These are phyloP conservation scores for Endoconidiophora laricicola DNA, from an alignment of 2,329 filamentous ascomycete species.

Conservation along the genomic window DNA sequence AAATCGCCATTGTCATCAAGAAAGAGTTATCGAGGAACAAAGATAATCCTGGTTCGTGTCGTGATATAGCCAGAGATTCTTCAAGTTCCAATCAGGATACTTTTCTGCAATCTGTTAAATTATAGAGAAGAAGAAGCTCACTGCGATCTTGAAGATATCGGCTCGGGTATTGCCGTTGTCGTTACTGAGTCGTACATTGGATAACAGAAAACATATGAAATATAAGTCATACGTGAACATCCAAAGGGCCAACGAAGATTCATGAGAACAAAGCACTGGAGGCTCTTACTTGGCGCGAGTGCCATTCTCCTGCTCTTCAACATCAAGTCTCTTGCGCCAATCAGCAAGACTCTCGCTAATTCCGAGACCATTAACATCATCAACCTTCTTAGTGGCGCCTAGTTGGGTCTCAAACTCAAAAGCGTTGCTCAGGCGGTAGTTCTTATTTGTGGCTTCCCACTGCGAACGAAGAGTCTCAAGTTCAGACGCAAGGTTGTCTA, in stretches of 20 bases:
- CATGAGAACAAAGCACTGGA: background rate
- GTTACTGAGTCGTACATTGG: background rate
- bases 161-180: background rate
- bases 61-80: background rate
- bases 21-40: no score
- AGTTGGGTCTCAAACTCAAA: slow-evolving; percentile 61
- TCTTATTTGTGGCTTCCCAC: slow-evolving; percentile 93
- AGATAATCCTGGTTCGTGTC: no score
- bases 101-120: no score
- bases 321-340: slow-evolving; percentile 64
- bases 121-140: background rate
- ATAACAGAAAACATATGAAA: background rate
- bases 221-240: background rate
- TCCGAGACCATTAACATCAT: slow-evolving; percentile 27
- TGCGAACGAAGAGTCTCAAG: slow-evolving; percentile 78
- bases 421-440: slow-evolving; percentile 75
- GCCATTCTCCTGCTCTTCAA: slow-evolving; percentile 23
- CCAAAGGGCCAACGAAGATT: background rate
- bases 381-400: slow-evolving; percentile 23
- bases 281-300: slow-evolving; percentile 14
- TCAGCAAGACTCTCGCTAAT: slow-evolving; percentile 59
- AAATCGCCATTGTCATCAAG: background rate
- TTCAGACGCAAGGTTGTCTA: slow-evolving; percentile 84
- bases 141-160: no score
- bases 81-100: no score